A percentile compares a stretch with the other conserved stretches of the same genome.
phyloP scores from a whole-genome alignment of 2,329 filamentous ascomycete species.

The Penicillium palitans region DNA sequence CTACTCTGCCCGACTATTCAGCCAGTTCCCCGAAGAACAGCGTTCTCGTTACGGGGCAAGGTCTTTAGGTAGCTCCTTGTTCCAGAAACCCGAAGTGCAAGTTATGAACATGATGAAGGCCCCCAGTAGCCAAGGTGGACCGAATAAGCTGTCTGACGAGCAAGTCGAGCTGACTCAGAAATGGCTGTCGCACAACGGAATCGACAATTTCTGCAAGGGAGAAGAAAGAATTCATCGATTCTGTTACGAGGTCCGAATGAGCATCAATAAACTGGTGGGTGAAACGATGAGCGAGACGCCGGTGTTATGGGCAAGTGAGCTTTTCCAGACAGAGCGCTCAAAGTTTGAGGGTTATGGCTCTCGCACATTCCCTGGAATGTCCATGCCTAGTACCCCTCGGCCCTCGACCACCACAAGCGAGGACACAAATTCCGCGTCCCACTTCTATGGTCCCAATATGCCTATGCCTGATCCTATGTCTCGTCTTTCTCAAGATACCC shows the following conservation, averaged over 20 bases:
- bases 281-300: conserved; percentile 82
- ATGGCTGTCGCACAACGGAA: conserved; percentile 77
- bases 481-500: conserved; percentile 36
- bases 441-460: conserved; percentile 28
- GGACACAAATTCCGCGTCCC: conserved; percentile 35
- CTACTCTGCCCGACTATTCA: conserved; percentile 48
- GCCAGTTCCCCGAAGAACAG: conserved; percentile 32
- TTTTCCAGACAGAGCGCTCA: conserved; percentile 71
- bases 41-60: conserved; percentile 48
- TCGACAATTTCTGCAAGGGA: conserved; percentile 91
- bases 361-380: conserved; percentile 38
- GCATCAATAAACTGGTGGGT: conserved; percentile 80
- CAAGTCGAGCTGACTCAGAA: conserved; percentile 80
- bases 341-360: conserved; percentile 45
- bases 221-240: conserved; percentile 95
- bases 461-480: conserved; percentile 35
- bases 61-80: conserved; percentile 56
- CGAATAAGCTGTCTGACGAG: conserved; percentile 94
- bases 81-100: conserved; percentile 80
- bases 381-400: conserved; percentile 49
- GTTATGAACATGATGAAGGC: conserved; percentile 86
- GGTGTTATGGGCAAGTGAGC: conserved; percentile 86
- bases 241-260: conserved; percentile 83
- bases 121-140: conserved; percentile 77
- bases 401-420: conserved; percentile 49